Percentiles rank a stretch among this genome's conserved stretches.
Conservation (phyloP, 768 basidiomycete species). For the Tulasnella sp. region DNA sequence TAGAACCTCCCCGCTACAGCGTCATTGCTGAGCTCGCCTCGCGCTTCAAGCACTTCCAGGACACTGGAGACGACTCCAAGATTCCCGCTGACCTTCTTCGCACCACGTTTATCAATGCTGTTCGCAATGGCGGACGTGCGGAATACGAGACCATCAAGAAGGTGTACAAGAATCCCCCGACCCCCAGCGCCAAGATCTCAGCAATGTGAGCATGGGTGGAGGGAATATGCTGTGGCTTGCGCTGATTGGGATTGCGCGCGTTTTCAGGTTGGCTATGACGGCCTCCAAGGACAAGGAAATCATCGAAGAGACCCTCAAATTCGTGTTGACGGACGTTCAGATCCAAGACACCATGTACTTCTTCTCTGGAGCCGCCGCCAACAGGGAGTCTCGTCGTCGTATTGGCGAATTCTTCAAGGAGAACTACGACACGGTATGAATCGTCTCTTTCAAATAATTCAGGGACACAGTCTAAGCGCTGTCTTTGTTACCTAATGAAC, state of each 20-base stretch:
- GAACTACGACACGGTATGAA: conserved; percentile 59
- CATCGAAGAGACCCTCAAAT: conserved; percentile 58
- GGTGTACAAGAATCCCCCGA: conserved; percentile 67
- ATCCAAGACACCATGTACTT: conserved; percentile 50
- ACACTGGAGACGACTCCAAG: conserved; percentile 66
- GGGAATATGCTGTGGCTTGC: neutral
- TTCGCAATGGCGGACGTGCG: conserved; percentile 63
- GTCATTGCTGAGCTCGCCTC: conserved; percentile 67
- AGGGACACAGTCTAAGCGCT: neutral
- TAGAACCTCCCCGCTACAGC: conserved; percentile 43
- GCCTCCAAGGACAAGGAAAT: conserved; percentile 55
- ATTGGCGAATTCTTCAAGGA: conserved; percentile 63
- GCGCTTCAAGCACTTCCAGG: conserved; percentile 67
- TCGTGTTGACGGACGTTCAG: conserved; percentile 50
- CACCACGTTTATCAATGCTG: conserved; percentile 48
- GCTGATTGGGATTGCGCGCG: neutral
- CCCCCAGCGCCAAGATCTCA: conserved; percentile 66
- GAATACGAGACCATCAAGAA: conserved; percentile 72
- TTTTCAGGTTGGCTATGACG: conserved; percentile 61
- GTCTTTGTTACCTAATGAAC: neutral
- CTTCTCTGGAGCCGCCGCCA: conserved; percentile 55
- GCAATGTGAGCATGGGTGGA: conserved; percentile 53
- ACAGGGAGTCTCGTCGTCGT: conserved; percentile 53
- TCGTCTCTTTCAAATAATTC: neutral
- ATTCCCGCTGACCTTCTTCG: conserved; percentile 78